A percentile compares a stretch with the other conserved stretches of the same genome.
Conservation (phyloP, 495 filamentous ascomycete genomes). For the Parachaetomium inaequale region DNA sequence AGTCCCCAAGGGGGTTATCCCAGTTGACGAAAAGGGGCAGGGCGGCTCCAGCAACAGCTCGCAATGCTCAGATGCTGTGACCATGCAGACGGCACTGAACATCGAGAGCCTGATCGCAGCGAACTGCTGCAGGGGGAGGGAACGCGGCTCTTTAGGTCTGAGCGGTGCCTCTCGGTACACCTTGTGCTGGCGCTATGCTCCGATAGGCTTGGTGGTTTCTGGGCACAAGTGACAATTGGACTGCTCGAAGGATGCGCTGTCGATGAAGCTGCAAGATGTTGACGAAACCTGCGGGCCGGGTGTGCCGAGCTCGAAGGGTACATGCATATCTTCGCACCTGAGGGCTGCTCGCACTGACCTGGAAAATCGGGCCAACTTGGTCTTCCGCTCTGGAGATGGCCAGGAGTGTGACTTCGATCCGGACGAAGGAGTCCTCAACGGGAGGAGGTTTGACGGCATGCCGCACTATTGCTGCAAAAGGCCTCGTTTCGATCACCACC, state of each 20-base stretch:
- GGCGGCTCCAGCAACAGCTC: not conserved
- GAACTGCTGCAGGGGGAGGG: conserved; percentile 30
- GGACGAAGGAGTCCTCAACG: not conserved
- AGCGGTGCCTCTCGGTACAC: conserved; percentile 11
- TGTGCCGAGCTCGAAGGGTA: not conserved
- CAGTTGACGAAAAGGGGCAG: not conserved
- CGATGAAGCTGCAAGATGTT: conserved; percentile 4
- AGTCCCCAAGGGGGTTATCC: not conserved
- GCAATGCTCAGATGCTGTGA: not conserved
- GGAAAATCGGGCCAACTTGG: not conserved
- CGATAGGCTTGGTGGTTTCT: not conserved
- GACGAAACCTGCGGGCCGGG: conserved; percentile 3
- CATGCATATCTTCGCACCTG: not conserved
- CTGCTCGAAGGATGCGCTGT: not conserved
- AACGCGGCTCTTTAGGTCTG: not conserved
- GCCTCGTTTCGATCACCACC: conserved; percentile 16
- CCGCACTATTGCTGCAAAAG: conserved; percentile 4
- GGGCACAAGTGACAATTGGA: not conserved
- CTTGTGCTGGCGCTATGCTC: not conserved
- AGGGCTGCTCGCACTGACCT: not conserved
- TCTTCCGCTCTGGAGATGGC: not conserved
- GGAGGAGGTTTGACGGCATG: not conserved
- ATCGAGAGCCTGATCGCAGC: conserved; percentile 14
- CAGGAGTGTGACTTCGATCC: not conserved
- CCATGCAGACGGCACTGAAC: not conserved